Base-by-base conservation (phyloP, 1,284 basidiomycete genomes). In the Ceratobasidium sp. region DNA sequence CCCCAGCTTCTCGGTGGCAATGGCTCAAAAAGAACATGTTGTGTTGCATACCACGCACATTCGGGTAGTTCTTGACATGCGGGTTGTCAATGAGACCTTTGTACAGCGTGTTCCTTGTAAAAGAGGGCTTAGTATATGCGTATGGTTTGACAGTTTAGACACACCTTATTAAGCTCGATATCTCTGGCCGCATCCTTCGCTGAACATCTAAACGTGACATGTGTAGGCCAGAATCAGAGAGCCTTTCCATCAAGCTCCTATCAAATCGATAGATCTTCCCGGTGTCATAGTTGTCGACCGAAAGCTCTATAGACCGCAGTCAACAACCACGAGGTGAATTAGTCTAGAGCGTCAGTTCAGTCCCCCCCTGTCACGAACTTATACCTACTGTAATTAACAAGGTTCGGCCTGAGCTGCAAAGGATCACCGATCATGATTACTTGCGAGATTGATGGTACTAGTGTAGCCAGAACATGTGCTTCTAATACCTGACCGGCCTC, bases 401-500 rank as follows among this genome's bases (percentile, higher is more conserved):
- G 75, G 0, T 83, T 89, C 0, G 90, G 90, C 1, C 89, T 85
- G 1, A 92, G 82, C 78, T 91, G 90, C 1, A 85, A 81, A 0
- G 90, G 90, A 74, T 92, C 90, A 0, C 90, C 90, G 32, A 91
- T 89, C 45, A 86, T 81, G 61, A 91, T 89, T 18, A 90, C 81
- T 60, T 90, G 88, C 65, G 89, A 82, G 0, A 89, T 82, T 1
- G 65, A 39, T 4, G 28, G 55, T 14, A 72, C 48, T 52, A 75
- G 21, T 26, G 57, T 57, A 10, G 58, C 86, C 0, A 92, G 78
- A 12, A 91, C 82, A 76, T 92, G 91, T 1, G 90, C 87, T 79
- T 92, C 91, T 16, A 92, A 82, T 0, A 92, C 89, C 80, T 92
- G 91, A 0, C 91, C 91, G 0, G 91, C 91, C 78, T 92, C 91